Base-by-base conservation (phyloP, 2,329 filamentous ascomycete species). In the Sclerotiophoma versabilis region DNA sequence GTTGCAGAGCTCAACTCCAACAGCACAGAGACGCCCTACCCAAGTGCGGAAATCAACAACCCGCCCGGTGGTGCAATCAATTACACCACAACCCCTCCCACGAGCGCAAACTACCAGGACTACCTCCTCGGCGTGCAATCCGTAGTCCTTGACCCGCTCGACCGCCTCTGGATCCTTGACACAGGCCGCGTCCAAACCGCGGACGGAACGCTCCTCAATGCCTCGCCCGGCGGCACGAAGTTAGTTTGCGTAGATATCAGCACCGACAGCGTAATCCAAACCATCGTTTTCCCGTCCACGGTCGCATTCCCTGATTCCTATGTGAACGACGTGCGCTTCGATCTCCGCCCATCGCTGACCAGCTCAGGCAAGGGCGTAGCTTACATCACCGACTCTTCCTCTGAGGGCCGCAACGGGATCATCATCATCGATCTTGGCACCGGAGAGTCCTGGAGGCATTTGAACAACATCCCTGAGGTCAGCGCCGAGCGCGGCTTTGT, bases 321-420 rank as follows among this genome's bases (percentile, higher is more conserved):
- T 57, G 75, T 82, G 29, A 84, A 84, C 62, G 82, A 84, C 56
- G 72, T 84, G 8, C 79, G 82, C 43, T 80, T 84, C 66, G 81
- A 84, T 58, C 73, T 83, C n/a, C 75, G 76, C 12, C 45, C 76
- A 2, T 63, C 66, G 15, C 27, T 80, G 6, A 78, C 78, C 0
- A 56, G 68, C 12, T 73, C 74, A 2, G 80, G 80, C 3, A 59
- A 77, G 23, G 81, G 81, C 15, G 62, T 83, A 12, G 81, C 80
- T 0, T 84, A 84, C 64, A 82, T 84, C 62, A 83, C 81, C 20
- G 82, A 84, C 59, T 79, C 76, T 27, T 78, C 74, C 38, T 63
- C 65, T 37, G 79, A 81, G 64, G 80, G 81, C 30, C 76, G 77
- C 80, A 66, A 66, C 48, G 81, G 76, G 3, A 76, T 83, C 48